A percentile compares a stretch with the other conserved stretches of the same genome.
Evolutionary conservation across 2,329 filamentous ascomycete species (phyloP).

Genomic region (Fusarium miscanthi): DNA sequence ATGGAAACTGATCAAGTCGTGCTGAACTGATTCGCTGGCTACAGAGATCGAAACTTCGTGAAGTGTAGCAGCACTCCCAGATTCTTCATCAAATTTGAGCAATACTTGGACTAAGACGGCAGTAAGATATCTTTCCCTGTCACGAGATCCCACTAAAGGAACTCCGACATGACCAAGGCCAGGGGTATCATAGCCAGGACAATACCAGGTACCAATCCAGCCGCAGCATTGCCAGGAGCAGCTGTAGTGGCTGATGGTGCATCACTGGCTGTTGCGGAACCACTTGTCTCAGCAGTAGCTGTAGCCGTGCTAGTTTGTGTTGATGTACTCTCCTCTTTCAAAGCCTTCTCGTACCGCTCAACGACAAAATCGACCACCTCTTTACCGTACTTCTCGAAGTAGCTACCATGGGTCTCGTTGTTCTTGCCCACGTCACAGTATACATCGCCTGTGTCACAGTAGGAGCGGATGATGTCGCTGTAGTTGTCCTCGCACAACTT

Average conservation of each 20-base stretch:
- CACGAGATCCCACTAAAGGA: neutral
- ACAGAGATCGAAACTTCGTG: no score
- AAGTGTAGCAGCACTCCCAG: neutral
- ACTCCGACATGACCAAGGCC: conserved; percentile 3
- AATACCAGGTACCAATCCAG: conserved; percentile 19
- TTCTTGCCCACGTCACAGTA: conserved; percentile 53
- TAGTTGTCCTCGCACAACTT: conserved; percentile 51
- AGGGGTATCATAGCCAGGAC: conserved; percentile 9
- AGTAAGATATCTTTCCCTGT: neutral
- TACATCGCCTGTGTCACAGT: conserved; percentile 56
- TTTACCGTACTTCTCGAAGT: conserved; percentile 51
- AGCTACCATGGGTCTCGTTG: conserved; percentile 49
- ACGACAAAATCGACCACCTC: conserved; percentile 52
- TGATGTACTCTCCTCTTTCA: conserved; percentile 1
- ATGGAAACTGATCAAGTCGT: no score
- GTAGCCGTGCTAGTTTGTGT: conserved; percentile 11
- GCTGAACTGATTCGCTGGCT: neutral
- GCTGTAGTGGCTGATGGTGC: conserved; percentile 1
- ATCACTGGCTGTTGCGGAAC: neutral
- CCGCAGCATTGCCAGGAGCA: conserved; percentile 22
- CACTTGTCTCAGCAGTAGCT: conserved; percentile 8
- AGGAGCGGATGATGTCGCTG: conserved; percentile 52
- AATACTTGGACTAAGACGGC: neutral
- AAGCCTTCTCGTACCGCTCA: conserved; percentile 45
- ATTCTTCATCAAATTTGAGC: neutral